These are phyloP conservation scores for Straminergon stramineum DNA, from an alignment of 225 moss, liverwort and hornwort genomes.

Conservation along the genomic window DNA sequence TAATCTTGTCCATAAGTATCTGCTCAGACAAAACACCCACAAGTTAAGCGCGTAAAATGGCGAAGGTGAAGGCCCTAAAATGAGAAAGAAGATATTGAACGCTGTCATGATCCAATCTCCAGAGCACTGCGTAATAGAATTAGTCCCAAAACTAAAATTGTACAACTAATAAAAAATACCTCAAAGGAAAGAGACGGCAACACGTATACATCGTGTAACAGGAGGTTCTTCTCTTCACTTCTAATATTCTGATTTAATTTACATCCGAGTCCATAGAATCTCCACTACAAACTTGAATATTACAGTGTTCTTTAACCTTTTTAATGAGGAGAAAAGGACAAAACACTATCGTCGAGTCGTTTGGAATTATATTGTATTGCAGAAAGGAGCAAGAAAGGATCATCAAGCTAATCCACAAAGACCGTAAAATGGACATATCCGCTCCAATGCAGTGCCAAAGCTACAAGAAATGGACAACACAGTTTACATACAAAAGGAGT, in stretches of 20 bases:
- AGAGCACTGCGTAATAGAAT: not conserved
- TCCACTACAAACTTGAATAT: not conserved
- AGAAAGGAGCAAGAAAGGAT: not conserved
- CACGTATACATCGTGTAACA: not conserved
- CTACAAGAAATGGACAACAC: not conserved
- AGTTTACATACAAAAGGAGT: not conserved
- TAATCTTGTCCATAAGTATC: conserved; percentile 99
- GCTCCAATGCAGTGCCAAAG: not conserved
- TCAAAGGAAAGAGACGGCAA: not conserved
- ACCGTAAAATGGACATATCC: not conserved
- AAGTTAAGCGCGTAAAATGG: not conserved
- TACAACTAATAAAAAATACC: not conserved
- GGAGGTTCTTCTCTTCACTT: not conserved
- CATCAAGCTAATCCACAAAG: not conserved
- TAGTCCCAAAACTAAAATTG: not conserved
- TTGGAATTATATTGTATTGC: not conserved
- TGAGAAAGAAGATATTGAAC: not conserved
- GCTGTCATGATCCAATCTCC: not conserved
- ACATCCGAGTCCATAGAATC: not conserved
- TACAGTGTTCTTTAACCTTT: not conserved
- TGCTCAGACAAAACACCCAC: conserved; percentile 20
- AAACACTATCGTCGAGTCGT: not conserved
- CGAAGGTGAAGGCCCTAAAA: not conserved
- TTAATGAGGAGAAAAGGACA: not conserved
- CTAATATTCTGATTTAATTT: not conserved